Evolutionary conservation across 495 filamentous ascomycete genomes (phyloP).

Genomic region (Neurospora hispaniola): DNA sequence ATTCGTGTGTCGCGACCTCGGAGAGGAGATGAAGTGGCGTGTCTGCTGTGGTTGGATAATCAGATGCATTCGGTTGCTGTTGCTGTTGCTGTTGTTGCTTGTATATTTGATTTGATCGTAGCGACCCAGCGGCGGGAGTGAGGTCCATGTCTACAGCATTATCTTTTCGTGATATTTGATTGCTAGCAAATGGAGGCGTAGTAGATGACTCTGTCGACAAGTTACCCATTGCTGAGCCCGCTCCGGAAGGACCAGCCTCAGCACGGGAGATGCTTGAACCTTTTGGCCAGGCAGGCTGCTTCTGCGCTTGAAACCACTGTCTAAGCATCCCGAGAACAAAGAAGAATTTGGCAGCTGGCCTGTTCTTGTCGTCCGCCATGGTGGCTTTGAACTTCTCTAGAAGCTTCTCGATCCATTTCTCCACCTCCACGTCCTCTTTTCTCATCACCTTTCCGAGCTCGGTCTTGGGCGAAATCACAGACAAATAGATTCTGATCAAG

Average conservation of each 20-base stretch:
- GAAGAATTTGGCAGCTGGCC: slow-evolving; percentile 66
- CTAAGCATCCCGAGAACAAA: slow-evolving; percentile 64
- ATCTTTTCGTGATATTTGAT: slow-evolving; percentile 8
- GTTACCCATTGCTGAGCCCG: slow-evolving; percentile 7
- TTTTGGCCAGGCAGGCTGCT: slow-evolving; percentile 8
- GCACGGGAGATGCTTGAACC: neutral
- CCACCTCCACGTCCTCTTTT: slow-evolving; percentile 61
- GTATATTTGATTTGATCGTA: neutral
- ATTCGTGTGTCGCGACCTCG: slow-evolving; percentile 53
- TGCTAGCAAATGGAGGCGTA: neutral
- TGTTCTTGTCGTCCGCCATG: slow-evolving; percentile 51
- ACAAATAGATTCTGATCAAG: slow-evolving; percentile 79
- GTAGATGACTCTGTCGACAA: neutral
- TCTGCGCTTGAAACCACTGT: slow-evolving; percentile 53
- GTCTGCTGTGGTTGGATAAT: slow-evolving; percentile 27
- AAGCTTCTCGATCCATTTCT: slow-evolving; percentile 60
- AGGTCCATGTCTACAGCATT: slow-evolving; percentile 3
- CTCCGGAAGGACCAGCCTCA: slow-evolving; percentile 3
- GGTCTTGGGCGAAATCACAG: slow-evolving; percentile 53
- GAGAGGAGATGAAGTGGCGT: slow-evolving; percentile 56
- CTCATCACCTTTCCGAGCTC: slow-evolving; percentile 70
- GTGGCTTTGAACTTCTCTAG: slow-evolving; percentile 55
- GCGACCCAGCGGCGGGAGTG: slow-evolving; percentile 1
- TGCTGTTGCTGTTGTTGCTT: slow-evolving; percentile 13
- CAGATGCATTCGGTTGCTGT: slow-evolving; percentile 7